Percentiles rank a stretch among this genome's conserved stretches.
Evolutionary conservation across 1,139 yeast species (phyloP).

Genomic region (Waltiozyma solani): DNA sequence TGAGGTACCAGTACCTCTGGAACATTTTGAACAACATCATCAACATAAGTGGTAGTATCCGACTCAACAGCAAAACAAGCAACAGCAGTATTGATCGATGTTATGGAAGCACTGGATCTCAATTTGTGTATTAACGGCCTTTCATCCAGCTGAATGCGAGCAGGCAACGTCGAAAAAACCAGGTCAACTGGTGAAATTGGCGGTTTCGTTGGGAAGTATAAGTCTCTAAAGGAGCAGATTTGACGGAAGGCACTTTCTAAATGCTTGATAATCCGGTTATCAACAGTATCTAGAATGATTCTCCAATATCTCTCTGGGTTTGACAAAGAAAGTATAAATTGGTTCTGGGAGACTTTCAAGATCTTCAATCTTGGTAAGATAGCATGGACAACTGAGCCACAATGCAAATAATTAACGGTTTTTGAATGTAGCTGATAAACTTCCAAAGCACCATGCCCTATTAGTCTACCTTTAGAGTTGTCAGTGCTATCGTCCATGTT

Average conservation of each 20-base stretch:
- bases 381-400: conserved; percentile 57
- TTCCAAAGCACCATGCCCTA: conserved; percentile 56
- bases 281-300: conserved; percentile 35
- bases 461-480: conserved; percentile 30
- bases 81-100: conserved; percentile 22
- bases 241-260: conserved; percentile 31
- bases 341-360: conserved; percentile 39
- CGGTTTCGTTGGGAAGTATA: conserved; percentile 18
- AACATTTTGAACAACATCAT: conserved; percentile 4
- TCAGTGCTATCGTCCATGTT: conserved; percentile 13
- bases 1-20: background rate
- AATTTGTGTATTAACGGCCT: conserved; percentile 1
- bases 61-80: conserved; percentile 23
- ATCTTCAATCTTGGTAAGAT: conserved; percentile 51
- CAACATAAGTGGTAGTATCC: conserved; percentile 17
- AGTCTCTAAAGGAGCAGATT: conserved; percentile 37
- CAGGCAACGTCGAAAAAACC: conserved; percentile 2
- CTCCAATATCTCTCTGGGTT: conserved; percentile 72
- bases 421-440: conserved; percentile 57
- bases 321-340: conserved; percentile 53
- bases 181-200: no score
- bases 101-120: conserved; percentile 11
- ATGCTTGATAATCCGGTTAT: conserved; percentile 23
- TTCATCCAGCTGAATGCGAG: no score
- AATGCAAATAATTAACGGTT: conserved; percentile 49